Evolutionary conservation across 257 asterid genomes (phyloP).

Genomic region (Plantago elongata): DNA sequence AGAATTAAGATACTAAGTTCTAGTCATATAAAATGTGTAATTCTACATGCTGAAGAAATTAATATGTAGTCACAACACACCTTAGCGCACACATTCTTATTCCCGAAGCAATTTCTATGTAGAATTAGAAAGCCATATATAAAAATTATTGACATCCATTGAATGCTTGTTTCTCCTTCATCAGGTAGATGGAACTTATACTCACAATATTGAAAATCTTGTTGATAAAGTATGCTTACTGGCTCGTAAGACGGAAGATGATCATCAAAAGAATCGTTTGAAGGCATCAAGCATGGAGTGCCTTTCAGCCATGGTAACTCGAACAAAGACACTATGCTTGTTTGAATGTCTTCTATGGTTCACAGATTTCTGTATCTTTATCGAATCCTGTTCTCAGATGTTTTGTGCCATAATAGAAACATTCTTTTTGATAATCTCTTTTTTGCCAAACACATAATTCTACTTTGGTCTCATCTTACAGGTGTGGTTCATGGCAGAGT

Average conservation of each 20-base stretch:
- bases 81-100: too few relatives aligned
- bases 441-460: background rate
- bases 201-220: slow-evolving; percentile 63
- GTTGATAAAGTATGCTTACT: slow-evolving; percentile 61
- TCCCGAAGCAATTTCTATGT: too few relatives aligned
- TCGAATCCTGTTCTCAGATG: slow-evolving; percentile 6
- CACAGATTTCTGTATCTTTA: background rate
- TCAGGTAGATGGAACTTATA: slow-evolving; percentile 84
- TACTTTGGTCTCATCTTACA: slow-evolving; percentile 34
- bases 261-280: slow-evolving; percentile 44
- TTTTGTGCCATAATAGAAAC: background rate
- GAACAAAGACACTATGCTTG: background rate
- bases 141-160: background rate
- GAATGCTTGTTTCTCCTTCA: slow-evolving; percentile 12
- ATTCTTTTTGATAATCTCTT: background rate
- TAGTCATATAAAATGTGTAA: too few relatives aligned
- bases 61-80: too few relatives aligned
- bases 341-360: background rate
- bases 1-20: background rate
- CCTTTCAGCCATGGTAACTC: slow-evolving; percentile 87
- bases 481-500: slow-evolving; percentile 95
- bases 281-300: slow-evolving; percentile 92
- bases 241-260: slow-evolving; percentile 61
- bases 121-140: too few relatives aligned
- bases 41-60: too few relatives aligned